phyloP scores from a whole-genome alignment of 345 rosid genomes.

The Brassica nigra region DNA sequence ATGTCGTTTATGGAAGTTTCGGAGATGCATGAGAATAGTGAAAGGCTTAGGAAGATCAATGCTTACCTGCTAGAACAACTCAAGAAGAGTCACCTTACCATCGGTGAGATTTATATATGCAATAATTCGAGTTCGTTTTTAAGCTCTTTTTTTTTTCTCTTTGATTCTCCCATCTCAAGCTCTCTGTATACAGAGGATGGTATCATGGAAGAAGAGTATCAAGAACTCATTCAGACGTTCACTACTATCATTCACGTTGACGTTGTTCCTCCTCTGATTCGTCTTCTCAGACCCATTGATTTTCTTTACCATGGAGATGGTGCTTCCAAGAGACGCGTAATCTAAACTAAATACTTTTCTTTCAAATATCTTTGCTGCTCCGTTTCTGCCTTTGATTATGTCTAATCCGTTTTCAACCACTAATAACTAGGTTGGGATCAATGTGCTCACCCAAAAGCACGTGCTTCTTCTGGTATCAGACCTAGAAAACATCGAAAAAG shows the following conservation, averaged over 20 bases:
- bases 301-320: conserved; percentile 44
- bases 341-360: not conserved
- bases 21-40: conserved; percentile 69
- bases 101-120: conserved; percentile 43
- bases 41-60: conserved; percentile 55
- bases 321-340: conserved; percentile 34
- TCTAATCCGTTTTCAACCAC: conserved; percentile 21
- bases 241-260: conserved; percentile 42
- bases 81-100: conserved; percentile 38
- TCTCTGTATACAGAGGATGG: conserved; percentile 32
- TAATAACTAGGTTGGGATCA: conserved; percentile 59
- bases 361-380: not conserved
- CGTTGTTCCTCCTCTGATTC: conserved; percentile 37
- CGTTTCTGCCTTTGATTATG: not conserved
- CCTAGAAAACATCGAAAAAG: conserved; percentile 57
- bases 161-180: conserved; percentile 8
- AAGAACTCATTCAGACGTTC: conserved; percentile 40
- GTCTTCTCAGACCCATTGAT: conserved; percentile 41
- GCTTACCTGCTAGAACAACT: conserved; percentile 45
- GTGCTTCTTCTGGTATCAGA: conserved; percentile 74
- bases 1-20: conserved; percentile 61
- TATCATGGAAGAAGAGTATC: conserved; percentile 41
- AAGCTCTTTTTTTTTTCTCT: not conserved
- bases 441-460: conserved; percentile 65
- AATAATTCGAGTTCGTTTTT: not conserved